Conservation (phyloP, 2,329 filamentous ascomycete genomes). For the Byssothecium circinans region DNA sequence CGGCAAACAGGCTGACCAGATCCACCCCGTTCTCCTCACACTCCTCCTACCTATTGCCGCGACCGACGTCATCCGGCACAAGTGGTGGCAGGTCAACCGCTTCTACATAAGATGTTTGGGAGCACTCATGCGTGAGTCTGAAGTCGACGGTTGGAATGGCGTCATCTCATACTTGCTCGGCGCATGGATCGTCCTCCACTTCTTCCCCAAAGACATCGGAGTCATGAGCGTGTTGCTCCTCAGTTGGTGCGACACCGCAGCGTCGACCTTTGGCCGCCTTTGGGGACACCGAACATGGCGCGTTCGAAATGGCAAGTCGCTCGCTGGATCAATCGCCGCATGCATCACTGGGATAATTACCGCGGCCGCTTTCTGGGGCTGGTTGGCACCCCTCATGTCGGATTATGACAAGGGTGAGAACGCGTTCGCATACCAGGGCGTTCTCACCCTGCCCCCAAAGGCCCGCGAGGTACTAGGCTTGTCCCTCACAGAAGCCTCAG, state of each 20-base stretch:
- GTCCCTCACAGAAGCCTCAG: conserved; percentile 58
- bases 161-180: conserved; percentile 96
- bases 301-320: conserved; percentile 83
- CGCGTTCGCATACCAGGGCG: conserved; percentile 79
- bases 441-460: conserved; percentile 67
- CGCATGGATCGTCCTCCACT: conserved; percentile 80
- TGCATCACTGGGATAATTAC: conserved; percentile 81
- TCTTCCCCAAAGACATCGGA: conserved; percentile 90
- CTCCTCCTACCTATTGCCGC: conserved; percentile 81
- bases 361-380: conserved; percentile 85
- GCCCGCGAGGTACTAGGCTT: conserved; percentile 64
- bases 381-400: conserved; percentile 64
- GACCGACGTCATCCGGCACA: conserved; percentile 80
- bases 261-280: conserved; percentile 87
- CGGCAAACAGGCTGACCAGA: conserved; percentile 73
- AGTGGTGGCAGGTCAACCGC: conserved; percentile 77
- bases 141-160: conserved; percentile 92
- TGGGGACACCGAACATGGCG: conserved; percentile 88
- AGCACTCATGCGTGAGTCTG: conserved; percentile 94
- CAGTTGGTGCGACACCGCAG: conserved; percentile 97
- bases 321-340: conserved; percentile 85
- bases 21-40: conserved; percentile 81
- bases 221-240: conserved; percentile 87
- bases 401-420: conserved; percentile 48
- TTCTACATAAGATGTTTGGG: conserved; percentile 84